These are phyloP conservation scores for Trichoderma cornu-damae DNA, from an alignment of 2,329 filamentous ascomycete genomes.

Conservation along the genomic window DNA sequence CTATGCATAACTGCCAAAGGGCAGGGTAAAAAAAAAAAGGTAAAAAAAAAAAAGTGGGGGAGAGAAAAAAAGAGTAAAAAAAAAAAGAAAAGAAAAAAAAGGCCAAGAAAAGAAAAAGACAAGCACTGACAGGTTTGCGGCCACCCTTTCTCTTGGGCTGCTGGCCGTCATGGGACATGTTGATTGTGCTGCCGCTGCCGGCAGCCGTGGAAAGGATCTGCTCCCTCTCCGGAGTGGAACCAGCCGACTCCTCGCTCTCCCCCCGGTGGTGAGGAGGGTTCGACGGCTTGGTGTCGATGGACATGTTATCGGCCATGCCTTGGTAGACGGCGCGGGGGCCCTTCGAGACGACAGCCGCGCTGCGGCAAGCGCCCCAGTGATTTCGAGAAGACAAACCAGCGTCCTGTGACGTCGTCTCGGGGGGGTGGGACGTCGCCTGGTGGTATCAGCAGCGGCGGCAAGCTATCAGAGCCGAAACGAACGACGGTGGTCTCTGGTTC, in stretches of 20 bases:
- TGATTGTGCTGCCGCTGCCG: slow-evolving; percentile 26
- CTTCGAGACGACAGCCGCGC: slow-evolving; percentile 32
- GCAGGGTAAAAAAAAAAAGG: too few species aligned
- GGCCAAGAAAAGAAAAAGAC: neutral
- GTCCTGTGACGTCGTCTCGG: slow-evolving; percentile 33
- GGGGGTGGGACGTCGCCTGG: slow-evolving; percentile 26
- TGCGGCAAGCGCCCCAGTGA: slow-evolving; percentile 35
- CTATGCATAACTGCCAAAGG: neutral
- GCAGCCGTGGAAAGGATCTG: slow-evolving; percentile 33
- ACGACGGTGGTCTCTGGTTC: slow-evolving; percentile 8
- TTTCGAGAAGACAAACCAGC: slow-evolving; percentile 30
- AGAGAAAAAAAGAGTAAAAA: neutral
- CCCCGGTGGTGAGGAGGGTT: slow-evolving; percentile 45
- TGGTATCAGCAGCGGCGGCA: slow-evolving; percentile 11
- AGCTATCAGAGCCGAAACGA: slow-evolving; percentile 10
- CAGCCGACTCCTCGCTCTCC: slow-evolving; percentile 57
- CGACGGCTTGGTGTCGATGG: slow-evolving; percentile 45
- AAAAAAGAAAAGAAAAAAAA: neutral
- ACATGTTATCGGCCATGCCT: slow-evolving; percentile 64
- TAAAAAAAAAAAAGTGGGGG: neutral
- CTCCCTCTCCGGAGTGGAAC: slow-evolving; percentile 56
- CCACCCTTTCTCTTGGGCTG: slow-evolving; percentile 94
- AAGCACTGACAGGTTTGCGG: slow-evolving; percentile 80
- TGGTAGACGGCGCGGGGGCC: slow-evolving; percentile 35
- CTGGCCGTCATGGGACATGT: slow-evolving; percentile 47